Evolutionary conservation across 192 early-diverging fungal species (phyloP), one percentile per base, ranked within the genome.

Genomic region (Coemansia sp.): DNA sequence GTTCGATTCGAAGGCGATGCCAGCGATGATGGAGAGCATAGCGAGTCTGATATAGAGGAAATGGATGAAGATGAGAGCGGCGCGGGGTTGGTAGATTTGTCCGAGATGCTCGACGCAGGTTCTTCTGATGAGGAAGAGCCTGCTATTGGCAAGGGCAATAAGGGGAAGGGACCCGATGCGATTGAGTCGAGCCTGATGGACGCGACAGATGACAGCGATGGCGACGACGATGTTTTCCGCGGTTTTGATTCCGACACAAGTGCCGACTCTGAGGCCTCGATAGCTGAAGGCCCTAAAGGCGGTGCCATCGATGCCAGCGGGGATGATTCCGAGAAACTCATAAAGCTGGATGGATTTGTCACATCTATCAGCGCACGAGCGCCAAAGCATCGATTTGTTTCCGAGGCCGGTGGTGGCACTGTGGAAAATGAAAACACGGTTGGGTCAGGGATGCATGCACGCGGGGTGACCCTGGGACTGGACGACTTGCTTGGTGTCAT

Each of bases 401-500:
- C 59, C 21, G 73, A 83, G 21, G 58, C 65, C 21, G 71, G 58
- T 54, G 71, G 64, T 25, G 68, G 54, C 21, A 48, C 54, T 2
- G 62, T 63, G 16, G 78, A 81, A 44, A 56, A 81, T 62, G 73
- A 64, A 38, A 53, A 81, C 62, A 63, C 78, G 0, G 56, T 81
- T 26, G 78, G 79, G 24, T 63, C 70, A 4, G 68, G 79, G 14
- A 27, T 76, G 41, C 31, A 41, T n/a, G 65, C 69, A 2, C 74
- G 76, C 48, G 83, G 83, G 44, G 86, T 86, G 49, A 90, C 93
- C 49, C 66, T 98, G 14, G 86, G 86, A 14, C 68, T 97, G 16
- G 66, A 73, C 21, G 92, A 93, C 61, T 74, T 98, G 54, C 75
- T 98, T 49, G 85, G 82, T 9, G 57, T 95, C n/a, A 74, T 77